Evolutionary conservation across 177 flowering plant species (phyloP).

Genomic region (Tripterygium wilfordii): DNA sequence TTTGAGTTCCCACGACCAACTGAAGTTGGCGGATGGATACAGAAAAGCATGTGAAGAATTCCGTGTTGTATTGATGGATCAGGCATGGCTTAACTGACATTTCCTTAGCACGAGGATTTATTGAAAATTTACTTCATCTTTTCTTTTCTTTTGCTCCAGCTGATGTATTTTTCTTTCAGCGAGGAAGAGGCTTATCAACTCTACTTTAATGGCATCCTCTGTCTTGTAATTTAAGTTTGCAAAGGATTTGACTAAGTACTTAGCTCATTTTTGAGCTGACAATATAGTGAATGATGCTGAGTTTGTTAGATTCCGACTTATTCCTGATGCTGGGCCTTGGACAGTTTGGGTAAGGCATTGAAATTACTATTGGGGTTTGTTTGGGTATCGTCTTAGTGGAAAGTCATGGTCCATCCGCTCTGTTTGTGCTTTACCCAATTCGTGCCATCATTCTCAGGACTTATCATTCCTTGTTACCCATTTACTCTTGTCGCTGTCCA

Average conservation of each 20-base stretch:
- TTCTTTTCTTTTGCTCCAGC: background rate
- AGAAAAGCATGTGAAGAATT: slow-evolving; percentile 80
- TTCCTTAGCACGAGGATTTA: background rate
- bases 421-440: no score
- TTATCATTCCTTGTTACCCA: no score
- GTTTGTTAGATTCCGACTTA: slow-evolving; percentile 70
- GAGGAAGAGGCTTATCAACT: slow-evolving; percentile 97
- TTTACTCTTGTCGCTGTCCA: no score
- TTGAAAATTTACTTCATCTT: background rate
- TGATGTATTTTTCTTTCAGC: slow-evolving; percentile 35
- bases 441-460: no score
- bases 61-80: slow-evolving; percentile 84
- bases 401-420: no score
- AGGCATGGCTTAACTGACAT: slow-evolving; percentile 42
- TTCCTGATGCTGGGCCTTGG: slow-evolving; percentile 83
- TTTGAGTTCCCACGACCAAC: slow-evolving; percentile 85
- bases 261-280: slow-evolving; percentile 89
- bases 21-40: slow-evolving; percentile 94
- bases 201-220: slow-evolving; percentile 75
- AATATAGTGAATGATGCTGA: slow-evolving; percentile 98
- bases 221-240: slow-evolving; percentile 68
- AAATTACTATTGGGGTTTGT: background rate
- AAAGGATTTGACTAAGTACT: slow-evolving; percentile 53
- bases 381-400: no score
- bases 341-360: slow-evolving; percentile 87